These are phyloP conservation scores for Onygenales sp. DNA, from an alignment of 2,329 filamentous ascomycete genomes.

Conservation along the genomic window DNA sequence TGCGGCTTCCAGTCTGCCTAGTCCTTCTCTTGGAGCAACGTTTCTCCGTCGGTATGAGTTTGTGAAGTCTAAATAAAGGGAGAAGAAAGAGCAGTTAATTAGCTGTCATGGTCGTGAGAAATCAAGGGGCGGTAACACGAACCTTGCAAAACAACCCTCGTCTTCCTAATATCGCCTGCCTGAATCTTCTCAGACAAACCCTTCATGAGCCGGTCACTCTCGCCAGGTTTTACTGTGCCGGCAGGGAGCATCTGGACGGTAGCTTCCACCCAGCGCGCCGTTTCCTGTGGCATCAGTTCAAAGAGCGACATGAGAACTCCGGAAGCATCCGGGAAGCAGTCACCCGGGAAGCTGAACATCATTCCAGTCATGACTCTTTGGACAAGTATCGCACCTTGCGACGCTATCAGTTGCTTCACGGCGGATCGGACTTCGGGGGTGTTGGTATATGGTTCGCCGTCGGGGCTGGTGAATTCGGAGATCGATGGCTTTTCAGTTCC, in stretches of 20 bases:
- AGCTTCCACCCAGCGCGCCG: conserved; percentile 69
- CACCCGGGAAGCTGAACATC: conserved; percentile 97
- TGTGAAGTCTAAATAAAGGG: conserved; percentile 61
- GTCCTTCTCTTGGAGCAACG: conserved; percentile 84
- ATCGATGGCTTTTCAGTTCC: conserved; percentile 60
- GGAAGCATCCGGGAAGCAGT: conserved; percentile 90
- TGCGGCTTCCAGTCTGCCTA: conserved; percentile 77
- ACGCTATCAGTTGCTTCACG: conserved; percentile 61
- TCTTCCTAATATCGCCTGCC: conserved; percentile 62
- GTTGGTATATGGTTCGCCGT: conserved; percentile 51
- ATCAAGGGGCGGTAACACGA: conserved; percentile 4
- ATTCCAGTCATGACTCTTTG: conserved; percentile 91
- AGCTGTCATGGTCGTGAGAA: neutral
- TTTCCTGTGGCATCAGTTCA: conserved; percentile 71
- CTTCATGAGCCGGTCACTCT: conserved; percentile 69
- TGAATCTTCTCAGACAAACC: conserved; percentile 72
- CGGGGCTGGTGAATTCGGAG: conserved; percentile 49
- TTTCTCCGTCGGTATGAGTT: conserved; percentile 89
- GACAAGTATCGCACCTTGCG: conserved; percentile 67
- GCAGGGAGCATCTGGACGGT: conserved; percentile 77
- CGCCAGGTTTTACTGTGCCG: conserved; percentile 68
- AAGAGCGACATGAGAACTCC: conserved; percentile 86
- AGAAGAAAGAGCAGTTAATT: conserved; percentile 3
- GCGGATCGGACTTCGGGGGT: conserved; percentile 60
- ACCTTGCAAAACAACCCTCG: conserved; percentile 69